Base-by-base conservation (phyloP, 352 stramenopile genomes). In the Plasmopara muralis region DNA sequence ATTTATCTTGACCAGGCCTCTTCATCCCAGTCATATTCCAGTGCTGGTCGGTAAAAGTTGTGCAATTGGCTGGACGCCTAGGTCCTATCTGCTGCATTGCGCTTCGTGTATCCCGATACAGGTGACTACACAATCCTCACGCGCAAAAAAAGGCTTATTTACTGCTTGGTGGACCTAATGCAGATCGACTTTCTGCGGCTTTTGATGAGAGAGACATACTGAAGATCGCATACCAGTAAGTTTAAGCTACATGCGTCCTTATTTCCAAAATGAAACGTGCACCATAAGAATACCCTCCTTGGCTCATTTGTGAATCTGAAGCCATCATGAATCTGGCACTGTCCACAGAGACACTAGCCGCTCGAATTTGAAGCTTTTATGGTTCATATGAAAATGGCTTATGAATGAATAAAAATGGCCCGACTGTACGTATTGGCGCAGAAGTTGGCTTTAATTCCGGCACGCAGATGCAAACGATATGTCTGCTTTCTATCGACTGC, bases 81-180 rank as follows among this genome's bases (percentile, higher is more conserved):
- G 5, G 42, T 40, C 0, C 5, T 60, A 0, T 43, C 60, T 9
- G 57, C 56, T 18, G 28, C 57, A 5, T 56, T 51, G 51, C 40
- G 51, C 0, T 62, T 43, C 28, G 43, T 57, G 6, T 16, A 66
- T 14, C 38, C 47, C 0, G 47, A 66, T 1, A 6, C 9, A 1
- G 29, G 42, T 2, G 47, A 60, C 9, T 66, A 38, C 16, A 61
- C 57, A 0, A 49, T 43, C 6, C 52, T 47, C 1, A 50, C 10
- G 1, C 42, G 51, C 0, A 57, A 55, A 9, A 57, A 53, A 10
- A 35, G 57, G 0, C n/a, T 60, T 10, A 40, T 56, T 5, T 65
- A 60, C 18, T 65, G 57, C 30, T 57, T 57, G 12, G 46, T 51
- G 0, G 42, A 57, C 29, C 34, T 64, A 1, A 9, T 60, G 5